phyloP scores from a whole-genome alignment of 495 filamentous ascomycete genomes.

The Bathelium albidoporum region DNA sequence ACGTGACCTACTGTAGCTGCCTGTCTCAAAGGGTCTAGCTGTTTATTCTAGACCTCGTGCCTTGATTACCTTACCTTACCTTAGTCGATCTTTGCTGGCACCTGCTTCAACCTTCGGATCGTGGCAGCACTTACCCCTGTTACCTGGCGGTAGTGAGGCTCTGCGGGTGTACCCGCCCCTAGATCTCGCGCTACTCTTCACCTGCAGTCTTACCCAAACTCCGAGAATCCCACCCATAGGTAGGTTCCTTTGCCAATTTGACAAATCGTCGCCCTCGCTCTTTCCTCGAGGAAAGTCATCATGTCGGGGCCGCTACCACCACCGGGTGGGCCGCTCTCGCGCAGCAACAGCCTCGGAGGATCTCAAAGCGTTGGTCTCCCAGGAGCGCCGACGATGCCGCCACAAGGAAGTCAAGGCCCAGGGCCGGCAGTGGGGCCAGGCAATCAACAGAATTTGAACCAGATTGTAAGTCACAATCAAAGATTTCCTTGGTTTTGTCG shows the following conservation, averaged over 20 bases:
- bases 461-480: conserved; percentile 80
- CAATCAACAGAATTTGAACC: conserved; percentile 78
- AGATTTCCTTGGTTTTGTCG: conserved; percentile 3
- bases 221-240: too few species aligned
- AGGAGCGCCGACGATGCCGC: conserved; percentile 36
- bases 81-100: too few species aligned
- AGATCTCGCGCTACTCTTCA: neutral
- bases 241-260: too few species aligned
- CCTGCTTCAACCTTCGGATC: too few species aligned
- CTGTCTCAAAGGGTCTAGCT: too few species aligned
- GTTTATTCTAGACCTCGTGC: too few species aligned
- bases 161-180: neutral
- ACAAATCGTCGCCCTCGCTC: too few species aligned
- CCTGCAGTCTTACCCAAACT: neutral
- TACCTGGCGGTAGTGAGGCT: neutral
- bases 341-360: conserved; percentile 15
- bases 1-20: too few species aligned
- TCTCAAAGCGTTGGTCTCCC: conserved; percentile 16
- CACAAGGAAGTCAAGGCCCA: conserved; percentile 33
- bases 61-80: too few species aligned
- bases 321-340: conserved; percentile 15
- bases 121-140: too few species aligned
- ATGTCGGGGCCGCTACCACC: conserved; percentile 12
- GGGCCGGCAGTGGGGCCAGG: conserved; percentile 25
- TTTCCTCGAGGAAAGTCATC: neutral